Evolutionary conservation across 768 basidiomycete genomes (phyloP).

Genomic region (Tricholoma saponaceum): DNA sequence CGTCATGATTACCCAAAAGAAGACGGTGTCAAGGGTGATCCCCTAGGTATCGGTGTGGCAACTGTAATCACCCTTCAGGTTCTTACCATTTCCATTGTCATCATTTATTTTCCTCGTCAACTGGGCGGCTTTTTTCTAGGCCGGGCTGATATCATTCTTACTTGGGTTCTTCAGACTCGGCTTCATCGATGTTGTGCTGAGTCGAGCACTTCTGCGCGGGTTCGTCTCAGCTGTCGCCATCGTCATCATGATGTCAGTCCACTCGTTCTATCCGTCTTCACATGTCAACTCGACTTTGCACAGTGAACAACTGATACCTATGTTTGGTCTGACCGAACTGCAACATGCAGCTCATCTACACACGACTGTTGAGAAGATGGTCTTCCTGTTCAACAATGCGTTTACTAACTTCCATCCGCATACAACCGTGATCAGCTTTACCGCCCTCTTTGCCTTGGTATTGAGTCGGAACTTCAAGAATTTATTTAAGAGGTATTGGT

Average conservation of each 20-base stretch:
- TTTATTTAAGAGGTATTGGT: constrained; percentile 56
- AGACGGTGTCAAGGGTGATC: constrained; percentile 38
- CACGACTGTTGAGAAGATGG: constrained; percentile 70
- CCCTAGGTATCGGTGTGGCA: constrained; percentile 61
- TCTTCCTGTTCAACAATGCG: constrained; percentile 65
- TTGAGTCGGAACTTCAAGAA: constrained; percentile 54
- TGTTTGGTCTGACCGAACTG: constrained; percentile 73
- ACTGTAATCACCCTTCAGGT: constrained; percentile 87
- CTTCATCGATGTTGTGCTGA: constrained; percentile 91
- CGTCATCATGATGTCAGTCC: constrained; percentile 76
- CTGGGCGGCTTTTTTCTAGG: constrained; percentile 34
- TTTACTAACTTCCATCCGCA: constrained; percentile 53
- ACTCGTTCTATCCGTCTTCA: background rate
- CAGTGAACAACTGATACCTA: constrained; percentile 84
- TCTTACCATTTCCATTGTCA: constrained; percentile 10
- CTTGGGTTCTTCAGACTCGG: constrained; percentile 87
- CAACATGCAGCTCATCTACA: constrained; percentile 54
- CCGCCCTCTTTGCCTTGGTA: constrained; percentile 64
- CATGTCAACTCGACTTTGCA: background rate
- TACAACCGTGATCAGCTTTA: constrained; percentile 74
- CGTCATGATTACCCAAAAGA: constrained; percentile 45
- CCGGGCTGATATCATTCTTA: constrained; percentile 79
- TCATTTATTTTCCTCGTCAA: background rate
- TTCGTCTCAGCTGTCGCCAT: constrained; percentile 84
- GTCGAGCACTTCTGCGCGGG: constrained; percentile 81